These are phyloP conservation scores for Eleusine indica DNA, from an alignment of 176 grass and related monocot species.

Conservation along the genomic window DNA sequence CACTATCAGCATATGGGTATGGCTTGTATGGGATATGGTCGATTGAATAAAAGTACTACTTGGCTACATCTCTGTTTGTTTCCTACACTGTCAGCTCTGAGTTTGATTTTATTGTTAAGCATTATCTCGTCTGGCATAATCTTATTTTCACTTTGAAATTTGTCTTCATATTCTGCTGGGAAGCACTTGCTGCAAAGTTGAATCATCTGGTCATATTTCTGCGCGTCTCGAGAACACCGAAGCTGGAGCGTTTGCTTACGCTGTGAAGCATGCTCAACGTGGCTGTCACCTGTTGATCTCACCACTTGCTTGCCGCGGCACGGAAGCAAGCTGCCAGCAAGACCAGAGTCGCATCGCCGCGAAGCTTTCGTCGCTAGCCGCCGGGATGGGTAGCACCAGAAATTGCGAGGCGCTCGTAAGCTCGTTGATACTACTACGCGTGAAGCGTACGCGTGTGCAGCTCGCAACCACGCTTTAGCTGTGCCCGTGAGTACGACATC, in stretches of 20 bases:
- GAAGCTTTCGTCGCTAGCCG: not conserved
- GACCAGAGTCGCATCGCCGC: not conserved
- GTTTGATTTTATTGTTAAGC: not conserved
- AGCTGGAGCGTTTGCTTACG: not conserved
- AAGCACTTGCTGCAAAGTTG: not conserved
- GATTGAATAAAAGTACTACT: conserved; percentile 41
- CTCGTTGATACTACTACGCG: not conserved
- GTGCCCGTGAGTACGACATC: too few relatives aligned
- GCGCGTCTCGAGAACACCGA: not conserved
- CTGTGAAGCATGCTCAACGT: not conserved
- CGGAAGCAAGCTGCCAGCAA: not conserved
- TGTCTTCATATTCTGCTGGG: not conserved
- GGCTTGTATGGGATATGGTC: conserved; percentile 38
- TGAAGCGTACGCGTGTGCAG: not conserved
- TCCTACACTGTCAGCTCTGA: not conserved
- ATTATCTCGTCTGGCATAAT: not conserved
- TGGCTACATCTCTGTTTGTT: not conserved
- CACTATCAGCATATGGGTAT: conserved; percentile 25
- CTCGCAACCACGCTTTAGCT: not conserved
- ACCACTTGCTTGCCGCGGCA: not conserved
- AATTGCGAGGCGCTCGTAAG: not conserved
- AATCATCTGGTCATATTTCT: not conserved
- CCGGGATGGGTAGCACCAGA: not conserved
- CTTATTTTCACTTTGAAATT: not conserved
- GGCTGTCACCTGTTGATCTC: not conserved